Base-by-base conservation (phyloP, 805 yeast genomes). In the Sporopachydermia lactativora region DNA sequence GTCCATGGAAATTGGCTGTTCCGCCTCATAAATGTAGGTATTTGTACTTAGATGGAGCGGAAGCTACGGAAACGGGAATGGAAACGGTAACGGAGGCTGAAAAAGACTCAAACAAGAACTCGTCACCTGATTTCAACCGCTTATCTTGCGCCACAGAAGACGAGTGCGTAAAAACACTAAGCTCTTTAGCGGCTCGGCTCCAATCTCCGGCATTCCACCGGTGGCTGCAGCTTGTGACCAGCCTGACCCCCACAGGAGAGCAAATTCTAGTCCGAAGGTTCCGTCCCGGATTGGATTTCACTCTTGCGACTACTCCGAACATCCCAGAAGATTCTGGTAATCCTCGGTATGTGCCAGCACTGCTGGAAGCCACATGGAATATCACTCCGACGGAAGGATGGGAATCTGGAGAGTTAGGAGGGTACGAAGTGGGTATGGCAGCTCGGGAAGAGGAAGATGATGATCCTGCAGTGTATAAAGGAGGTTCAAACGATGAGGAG, bases 1-100 rank as follows among this genome's bases (percentile, higher is more conserved):
- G 57, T 39, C 95, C 95, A 4, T 92, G 98, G 98, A 77, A 80
- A 46, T 67, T 86, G 35, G 92, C 96, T 1, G 72, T 81, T 38
- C 97, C 98, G 5, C 92, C 96, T 5, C 97, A 89, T 54, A 85
- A 92, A 55, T 88, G 86, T 62, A 65, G 96, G 46, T 92, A 69
- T 54, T 57, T 85, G 65, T 89, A 85, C 54, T 66, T 88, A 19
- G 94, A 84, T 53, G 89, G 89, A 3, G 62, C 64, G 42, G 54
- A 66, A 8, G 52, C 49, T 8, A 61, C 55, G 38, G 52, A 54
- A 19, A 51, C 57, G 47, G 51, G 13, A 54, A 53, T 37, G 55
- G 57, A 16, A 59, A 54, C 17, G 19, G 37, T 40, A 44, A 39
- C 19, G 35, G 45, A 36, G 38, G 11, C 39, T 39, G 24, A 42